Base-by-base conservation (phyloP, 2,329 filamentous ascomycete genomes). In the Parasarocladium wereldwijsianum region DNA sequence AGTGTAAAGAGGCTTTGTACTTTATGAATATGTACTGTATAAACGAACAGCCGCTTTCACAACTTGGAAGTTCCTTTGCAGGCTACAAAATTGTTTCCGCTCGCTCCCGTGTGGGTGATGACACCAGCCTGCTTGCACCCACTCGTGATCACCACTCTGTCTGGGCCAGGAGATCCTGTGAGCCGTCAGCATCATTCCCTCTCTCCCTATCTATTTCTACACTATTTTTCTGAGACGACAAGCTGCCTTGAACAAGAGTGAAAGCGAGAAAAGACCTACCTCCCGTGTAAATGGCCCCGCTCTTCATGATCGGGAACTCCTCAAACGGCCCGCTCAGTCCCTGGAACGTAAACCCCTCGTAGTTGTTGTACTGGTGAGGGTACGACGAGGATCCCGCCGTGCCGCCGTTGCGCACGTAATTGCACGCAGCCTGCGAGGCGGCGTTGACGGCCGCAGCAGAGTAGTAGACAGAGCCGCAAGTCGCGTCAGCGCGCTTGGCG, bases 41-140 rank as follows among this genome's bases (percentile, higher is more conserved):
- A n/a, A n/a, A n/a, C n/a, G n/a, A n/a, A n/a, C n/a, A n/a, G n/a
- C n/a, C n/a, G n/a, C n/a, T n/a, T n/a, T n/a, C n/a, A n/a, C n/a
- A n/a, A n/a, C n/a, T n/a, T n/a, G n/a, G 32, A 34, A 9, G 35
- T 36, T 13, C 35, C 35, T 6, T 43, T 43, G 50, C 76, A 81
- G n/a, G 58, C 64, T 33, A 81, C 71, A 51, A 82, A 82, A 51
- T 66, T 58, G 47, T 80, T 73, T 6, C 72, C 72, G 29, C 62
- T 69, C 12, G 76, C 76, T 17, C 76, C 76, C 14, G 71, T 77
- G 44, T 82, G 77, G 1, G 77, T 82, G 37, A 82, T 77, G 17
- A 66, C 56, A 21, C 73, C 76, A 10, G 72, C 76, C 25, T 68
- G 60, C 34, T 62, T 35, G 40, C 74, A 66, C 0, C 44, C 57